Evolutionary conservation across 305 asterid species (phyloP).

Genomic region (Caryopteris hybrid): DNA sequence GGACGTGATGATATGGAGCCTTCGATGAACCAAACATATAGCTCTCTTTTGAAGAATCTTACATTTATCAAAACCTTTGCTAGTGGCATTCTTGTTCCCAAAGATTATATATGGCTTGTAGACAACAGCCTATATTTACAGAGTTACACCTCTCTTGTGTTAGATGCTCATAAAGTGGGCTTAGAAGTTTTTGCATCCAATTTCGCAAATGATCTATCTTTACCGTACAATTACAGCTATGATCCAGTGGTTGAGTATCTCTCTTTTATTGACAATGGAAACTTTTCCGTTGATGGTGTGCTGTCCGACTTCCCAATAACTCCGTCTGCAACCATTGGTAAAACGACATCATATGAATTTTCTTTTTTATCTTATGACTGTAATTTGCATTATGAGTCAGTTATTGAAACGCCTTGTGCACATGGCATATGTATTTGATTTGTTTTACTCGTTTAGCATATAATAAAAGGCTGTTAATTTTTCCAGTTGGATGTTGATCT

Average conservation of each 20-base stretch:
- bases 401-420: background rate
- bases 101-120: slow-evolving; percentile 57
- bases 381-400: background rate
- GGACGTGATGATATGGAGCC: slow-evolving; percentile 46
- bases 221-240: slow-evolving; percentile 58
- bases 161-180: slow-evolving; percentile 71
- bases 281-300: slow-evolving; percentile 81
- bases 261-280: slow-evolving; percentile 59
- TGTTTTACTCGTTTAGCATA: background rate
- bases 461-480: background rate
- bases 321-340: slow-evolving; percentile 53
- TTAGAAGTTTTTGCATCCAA: slow-evolving; percentile 68
- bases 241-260: slow-evolving; percentile 81
- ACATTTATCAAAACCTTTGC: slow-evolving; percentile 70
- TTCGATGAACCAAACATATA: slow-evolving; percentile 68
- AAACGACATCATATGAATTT: slow-evolving; percentile 12
- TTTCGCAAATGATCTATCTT: slow-evolving; percentile 46
- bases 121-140: slow-evolving; percentile 39
- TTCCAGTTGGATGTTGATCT: background rate
- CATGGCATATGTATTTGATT: background rate
- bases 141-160: slow-evolving; percentile 52
- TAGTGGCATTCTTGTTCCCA: slow-evolving; percentile 77
- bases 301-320: slow-evolving; percentile 79
- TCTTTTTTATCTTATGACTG: background rate
- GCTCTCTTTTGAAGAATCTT: slow-evolving; percentile 56